A percentile compares a stretch with the other conserved stretches of the same genome.
These are phyloP conservation scores for Saccharum spontaneum DNA, from an alignment of 176 grass and related monocot species.

Conservation along the genomic window DNA sequence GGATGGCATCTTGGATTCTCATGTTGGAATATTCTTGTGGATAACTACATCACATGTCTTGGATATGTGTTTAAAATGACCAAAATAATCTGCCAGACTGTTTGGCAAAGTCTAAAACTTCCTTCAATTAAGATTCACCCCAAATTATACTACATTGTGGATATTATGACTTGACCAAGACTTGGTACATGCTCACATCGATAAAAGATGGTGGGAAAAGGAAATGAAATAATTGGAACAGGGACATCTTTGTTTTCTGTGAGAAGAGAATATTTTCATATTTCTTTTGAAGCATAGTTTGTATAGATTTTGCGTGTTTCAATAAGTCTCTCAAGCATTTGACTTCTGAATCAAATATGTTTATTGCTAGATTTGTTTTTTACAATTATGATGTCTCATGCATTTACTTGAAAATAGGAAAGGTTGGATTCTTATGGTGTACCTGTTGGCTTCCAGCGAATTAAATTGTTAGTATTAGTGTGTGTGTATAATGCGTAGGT, in stretches of 20 bases:
- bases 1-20: constrained; percentile 37
- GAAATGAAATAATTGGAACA: neutral
- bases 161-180: constrained; percentile 29
- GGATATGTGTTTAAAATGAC: constrained; percentile 20
- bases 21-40: constrained; percentile 53
- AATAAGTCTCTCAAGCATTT: neutral
- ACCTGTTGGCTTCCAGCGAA: neutral
- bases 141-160: neutral
- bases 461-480: neutral
- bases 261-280: neutral
- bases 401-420: neutral
- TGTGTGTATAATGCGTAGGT: neutral
- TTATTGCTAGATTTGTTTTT: constrained; percentile 18
- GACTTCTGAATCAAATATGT: neutral
- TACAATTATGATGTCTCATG: neutral
- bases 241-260: neutral
- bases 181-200: neutral
- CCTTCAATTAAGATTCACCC: neutral
- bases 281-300: neutral
- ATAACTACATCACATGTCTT: constrained; percentile 32
- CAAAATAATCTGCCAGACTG: neutral
- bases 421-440: neutral
- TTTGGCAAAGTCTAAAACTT: neutral
- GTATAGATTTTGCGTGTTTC: neutral
- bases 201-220: constrained; percentile 11